Evolutionary conservation across 1,139 yeast species (phyloP).

Genomic region (Geotrichum europaeum): DNA sequence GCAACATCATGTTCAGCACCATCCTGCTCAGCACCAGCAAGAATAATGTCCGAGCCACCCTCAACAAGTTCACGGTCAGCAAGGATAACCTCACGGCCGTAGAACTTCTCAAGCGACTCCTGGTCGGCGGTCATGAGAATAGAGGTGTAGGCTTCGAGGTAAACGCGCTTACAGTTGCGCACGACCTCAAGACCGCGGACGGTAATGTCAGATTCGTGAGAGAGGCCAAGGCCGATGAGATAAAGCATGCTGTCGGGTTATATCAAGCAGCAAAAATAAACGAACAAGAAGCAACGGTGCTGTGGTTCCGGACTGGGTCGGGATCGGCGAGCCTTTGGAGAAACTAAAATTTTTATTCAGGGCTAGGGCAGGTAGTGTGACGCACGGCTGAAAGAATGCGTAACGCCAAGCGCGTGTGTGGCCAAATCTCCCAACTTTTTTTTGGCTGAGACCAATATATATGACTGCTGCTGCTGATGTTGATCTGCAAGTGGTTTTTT

Average conservation of each 20-base stretch:
- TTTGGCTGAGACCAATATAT: background rate
- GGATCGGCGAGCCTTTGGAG: background rate
- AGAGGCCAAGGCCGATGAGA: conserved; percentile 84
- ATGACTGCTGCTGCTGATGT: no score
- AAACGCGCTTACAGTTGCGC: conserved; percentile 76
- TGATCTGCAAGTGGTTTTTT: background rate
- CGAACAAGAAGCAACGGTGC: background rate
- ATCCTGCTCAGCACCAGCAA: conserved; percentile 60
- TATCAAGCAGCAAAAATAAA: no score
- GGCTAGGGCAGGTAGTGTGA: background rate
- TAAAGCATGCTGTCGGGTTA: conserved; percentile 56
- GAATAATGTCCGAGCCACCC: conserved; percentile 74
- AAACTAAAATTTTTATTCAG: background rate
- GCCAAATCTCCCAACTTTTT: background rate
- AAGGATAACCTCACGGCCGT: conserved; percentile 75
- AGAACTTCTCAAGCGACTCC: conserved; percentile 57
- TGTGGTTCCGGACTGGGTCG: background rate
- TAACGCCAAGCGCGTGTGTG: background rate
- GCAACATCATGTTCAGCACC: conserved; percentile 74
- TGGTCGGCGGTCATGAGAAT: conserved; percentile 88
- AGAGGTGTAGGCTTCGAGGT: conserved; percentile 91
- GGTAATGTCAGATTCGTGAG: conserved; percentile 84
- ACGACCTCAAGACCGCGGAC: conserved; percentile 89
- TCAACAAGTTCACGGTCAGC: conserved; percentile 97
- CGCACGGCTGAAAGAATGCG: background rate